Evolutionary conservation across 2,329 filamentous ascomycete species (phyloP), one percentile per base, ranked within the genome.

Genomic region (Ophiostoma sp.): DNA sequence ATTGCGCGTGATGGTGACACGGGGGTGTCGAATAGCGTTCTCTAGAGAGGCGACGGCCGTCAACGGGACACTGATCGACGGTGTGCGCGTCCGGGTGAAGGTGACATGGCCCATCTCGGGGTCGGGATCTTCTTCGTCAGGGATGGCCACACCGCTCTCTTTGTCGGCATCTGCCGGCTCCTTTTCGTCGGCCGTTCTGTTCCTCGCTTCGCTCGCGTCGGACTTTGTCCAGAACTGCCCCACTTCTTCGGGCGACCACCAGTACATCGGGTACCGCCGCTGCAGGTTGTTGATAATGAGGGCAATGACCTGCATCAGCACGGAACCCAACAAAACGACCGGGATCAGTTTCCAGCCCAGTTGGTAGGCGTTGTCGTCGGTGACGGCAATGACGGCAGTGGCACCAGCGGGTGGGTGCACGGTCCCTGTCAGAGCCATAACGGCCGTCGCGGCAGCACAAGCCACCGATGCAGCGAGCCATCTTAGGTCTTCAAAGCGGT

Each of bases 371-470:
- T 84, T 82, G 1, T 85, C 82, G 73, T 90, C 88, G 0, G 89
- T 84, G 0, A 91, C 90, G 0, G 91, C 91, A 33, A 94, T 82
- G 1, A 95, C 81, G 0, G 91, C 92, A 0, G 92, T 94, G 9
- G 92, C 92, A 4, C 92, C 92, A 0, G 91, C 92, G 0, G 92
- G 92, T 0, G 92, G 92, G 76, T 94, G 91, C 0, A 92, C 85
- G 0, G 91, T 93, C 70, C 90, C 91, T 1, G 91, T 94, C 28
- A 93, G 77, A 0, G 85, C 86, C 92, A 94, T 94, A 72, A 89
- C 73, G 0, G 86, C 83, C 0, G 88, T 92, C 0, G 91, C 86
- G 2, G 86, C 79, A 0, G 89, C 91, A 76, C 91, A 93, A 1
- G 90, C 84, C 0, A 94, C 81, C 12, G 91, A 87, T 12, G 89